Percentiles rank a stretch among this genome's conserved stretches.
Conservation (phyloP, 2,329 filamentous ascomycete genomes). For the Ophiostoma ulmi region DNA sequence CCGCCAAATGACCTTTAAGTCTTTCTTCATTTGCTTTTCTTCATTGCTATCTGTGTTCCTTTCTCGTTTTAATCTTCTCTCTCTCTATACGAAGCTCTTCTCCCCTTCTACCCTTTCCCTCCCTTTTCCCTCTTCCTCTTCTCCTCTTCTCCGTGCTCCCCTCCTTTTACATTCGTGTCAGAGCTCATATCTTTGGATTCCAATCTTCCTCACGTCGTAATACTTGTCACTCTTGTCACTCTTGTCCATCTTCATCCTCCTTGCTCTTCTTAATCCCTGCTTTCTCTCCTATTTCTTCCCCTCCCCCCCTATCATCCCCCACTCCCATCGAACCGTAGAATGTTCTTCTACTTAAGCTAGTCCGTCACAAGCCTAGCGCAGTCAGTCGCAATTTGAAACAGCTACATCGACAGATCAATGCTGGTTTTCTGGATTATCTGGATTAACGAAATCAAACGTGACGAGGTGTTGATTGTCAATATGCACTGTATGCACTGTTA, state of each 20-base stretch:
- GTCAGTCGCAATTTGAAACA: constrained; percentile 15
- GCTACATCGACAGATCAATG: constrained; percentile 11
- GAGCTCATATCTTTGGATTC: background rate
- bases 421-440: background rate
- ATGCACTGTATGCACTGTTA: constrained; percentile 12
- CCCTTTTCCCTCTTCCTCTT: background rate
- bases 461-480: background rate
- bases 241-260: background rate
- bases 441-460: background rate
- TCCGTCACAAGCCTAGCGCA: constrained; percentile 7
- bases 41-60: background rate
- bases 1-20: constrained; percentile 2
- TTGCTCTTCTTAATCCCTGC: background rate
- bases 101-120: background rate
- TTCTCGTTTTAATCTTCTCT: background rate
- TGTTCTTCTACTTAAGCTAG: constrained; percentile 2
- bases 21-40: background rate
- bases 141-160: background rate
- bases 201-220: background rate
- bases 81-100: background rate
- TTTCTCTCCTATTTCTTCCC: constrained; percentile 11
- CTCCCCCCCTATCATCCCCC: constrained; percentile 9
- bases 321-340: constrained; percentile 7
- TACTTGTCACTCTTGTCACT: background rate
- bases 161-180: background rate